A percentile compares a stretch with the other conserved stretches of the same genome.
Conservation (phyloP, 169 alveolate species). For the Babesia divergens region DNA sequence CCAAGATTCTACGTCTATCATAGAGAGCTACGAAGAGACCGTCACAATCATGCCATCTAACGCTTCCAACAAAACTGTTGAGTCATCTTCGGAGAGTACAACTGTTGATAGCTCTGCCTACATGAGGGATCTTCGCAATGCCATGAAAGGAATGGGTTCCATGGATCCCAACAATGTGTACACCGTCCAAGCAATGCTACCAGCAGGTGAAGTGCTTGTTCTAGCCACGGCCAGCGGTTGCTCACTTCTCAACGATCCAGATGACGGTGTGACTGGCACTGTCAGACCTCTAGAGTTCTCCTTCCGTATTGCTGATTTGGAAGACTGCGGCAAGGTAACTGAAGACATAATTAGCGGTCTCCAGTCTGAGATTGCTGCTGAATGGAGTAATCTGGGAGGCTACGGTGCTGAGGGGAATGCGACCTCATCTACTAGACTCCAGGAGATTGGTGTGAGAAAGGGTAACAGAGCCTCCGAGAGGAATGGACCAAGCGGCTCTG, state of each 20-base stretch:
- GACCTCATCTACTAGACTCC: conserved; percentile 19
- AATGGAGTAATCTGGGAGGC: conserved; percentile 15
- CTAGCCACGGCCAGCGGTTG: conserved; percentile 66
- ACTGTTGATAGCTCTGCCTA: background rate
- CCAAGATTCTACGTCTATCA: background rate
- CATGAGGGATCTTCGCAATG: conserved; percentile 43
- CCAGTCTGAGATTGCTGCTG: conserved; percentile 29
- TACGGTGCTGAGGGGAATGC: background rate
- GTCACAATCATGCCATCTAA: background rate
- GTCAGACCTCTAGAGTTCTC: conserved; percentile 45
- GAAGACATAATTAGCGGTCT: conserved; percentile 42
- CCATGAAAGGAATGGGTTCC: conserved; percentile 17
- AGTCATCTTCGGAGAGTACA: background rate
- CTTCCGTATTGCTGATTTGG: conserved; percentile 54
- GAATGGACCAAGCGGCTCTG: background rate
- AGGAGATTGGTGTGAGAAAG: conserved; percentile 30
- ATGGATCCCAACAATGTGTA: conserved; percentile 57
- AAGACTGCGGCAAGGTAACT: conserved; percentile 64
- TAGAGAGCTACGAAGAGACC: conserved; percentile 15
- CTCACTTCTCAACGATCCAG: conserved; percentile 44
- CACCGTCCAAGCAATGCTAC: conserved; percentile 52
- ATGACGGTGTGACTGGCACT: conserved; percentile 1
- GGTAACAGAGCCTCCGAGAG: background rate
- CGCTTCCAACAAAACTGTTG: background rate
- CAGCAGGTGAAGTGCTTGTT: conserved; percentile 51